Evolutionary conservation across 2,329 filamentous ascomycete species (phyloP), one percentile per base, ranked within the genome.

Genomic region (Epichloe gansuensis): DNA sequence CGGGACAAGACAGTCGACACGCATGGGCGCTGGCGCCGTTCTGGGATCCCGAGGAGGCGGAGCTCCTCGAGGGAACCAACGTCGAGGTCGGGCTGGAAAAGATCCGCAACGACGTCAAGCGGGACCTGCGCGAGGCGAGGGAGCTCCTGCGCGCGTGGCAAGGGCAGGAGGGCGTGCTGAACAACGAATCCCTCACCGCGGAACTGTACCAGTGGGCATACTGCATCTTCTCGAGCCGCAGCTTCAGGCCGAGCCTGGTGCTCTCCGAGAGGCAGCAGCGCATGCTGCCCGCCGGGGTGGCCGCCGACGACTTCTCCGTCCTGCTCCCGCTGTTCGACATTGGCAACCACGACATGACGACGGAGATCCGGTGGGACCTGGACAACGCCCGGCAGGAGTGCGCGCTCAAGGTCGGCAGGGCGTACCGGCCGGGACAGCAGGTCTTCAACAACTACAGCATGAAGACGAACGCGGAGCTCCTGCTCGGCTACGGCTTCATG

Each of bases 391-490:
- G 59, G 3, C 57, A 58, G 13, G 46, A 57, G 21, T 81, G 76
- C 54, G 66, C 63, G 8, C 69, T 83, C 9, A 61, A 65, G 15
- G 71, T 73, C 8, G 63, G 61, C 17, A 68, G 71, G 52, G 55
- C 59, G 1, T 75, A 82, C 58, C 48, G 57, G 4, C 67, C 78
- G 0, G 80, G 82, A 0, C 65, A 78, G 34, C 78, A 82, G 58
- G 65, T 82, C 25, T 83, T 75, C 60, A 87, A 88, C 69, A 88
- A 87, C 64, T 90, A 90, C 61, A 85, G 85, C 34, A 65, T 71
- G 61, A 86, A 88, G 66, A 86, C 84, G 6, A 90, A 89, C 60
- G 84, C 83, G 54, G 83, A 88, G 67, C 69, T 85, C 25, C 71
- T 85, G 1, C 68, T 85, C 2, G 81, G 76, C 0, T 85, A 85